Evolutionary conservation across 306 rosid species (phyloP), one percentile per base, ranked within the genome.

Genomic region (Elaeagnus macrophylla): DNA sequence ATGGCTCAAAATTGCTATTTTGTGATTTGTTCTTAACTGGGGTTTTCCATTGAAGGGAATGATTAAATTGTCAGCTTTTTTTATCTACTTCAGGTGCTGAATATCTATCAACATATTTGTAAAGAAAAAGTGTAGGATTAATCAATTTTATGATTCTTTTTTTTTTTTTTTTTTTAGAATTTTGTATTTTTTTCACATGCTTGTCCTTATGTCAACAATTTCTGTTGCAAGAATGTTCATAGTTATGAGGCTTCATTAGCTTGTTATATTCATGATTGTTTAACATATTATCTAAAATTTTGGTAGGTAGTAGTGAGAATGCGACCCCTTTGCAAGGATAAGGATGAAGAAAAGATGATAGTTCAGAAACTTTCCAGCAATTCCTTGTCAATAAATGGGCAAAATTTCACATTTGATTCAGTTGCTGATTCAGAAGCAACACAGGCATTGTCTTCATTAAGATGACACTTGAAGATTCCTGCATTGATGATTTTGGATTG

Each of bases 361-460:
- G 86, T 84, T 64, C 89, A 93, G 76, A 93, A 88, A 70, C 56
- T 67, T 48, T 80, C 99, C 6, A 19, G 48, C 6, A 83, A 88
- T 67, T 84, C 95, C 9, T 68, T 84, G 69, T 63, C 86, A 1
- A 75, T 93, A 46, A 93, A 93, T 50, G 95, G 86, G 32, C 94
- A 88, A 37, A 82, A 79, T n/a, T 93, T 93, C 71, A 93, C 94
- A 11, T 93, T 93, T 39, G 99, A 93, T 62, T 80, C 99, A 0
- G 94, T 93, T 48, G 88, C 96, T 14, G 94, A 84, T 65, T 60
- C 73, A 60, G 86, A 75, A 3, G 69, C 99, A 56, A 80, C 96
- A 51, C 99, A 93, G 96, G 99, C 61, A 75, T 43, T 78, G 43
- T 71, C 72, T 67, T 66, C 49, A 17, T 14, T 37, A 15, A 43